Base-by-base conservation (phyloP, 768 basidiomycete species). In the Tulasnella sp. region DNA sequence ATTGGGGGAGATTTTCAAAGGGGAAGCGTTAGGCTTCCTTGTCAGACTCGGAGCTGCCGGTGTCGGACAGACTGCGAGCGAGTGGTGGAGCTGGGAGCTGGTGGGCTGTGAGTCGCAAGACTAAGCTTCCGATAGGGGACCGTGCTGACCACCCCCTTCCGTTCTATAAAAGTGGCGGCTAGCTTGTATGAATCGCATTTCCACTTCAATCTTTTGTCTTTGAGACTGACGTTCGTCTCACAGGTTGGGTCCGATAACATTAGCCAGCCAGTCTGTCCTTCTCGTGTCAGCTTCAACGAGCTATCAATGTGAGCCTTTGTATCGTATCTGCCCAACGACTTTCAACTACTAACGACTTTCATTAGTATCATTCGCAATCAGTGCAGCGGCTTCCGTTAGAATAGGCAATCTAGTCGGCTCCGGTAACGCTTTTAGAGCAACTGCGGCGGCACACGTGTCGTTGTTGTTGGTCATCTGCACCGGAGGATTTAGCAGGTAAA, bases 71-170 rank as follows among this genome's bases (percentile, higher is more conserved):
- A 47, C 66, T 5, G 73, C 74, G n/a, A 36, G 16, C 3, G 96
- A 97, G 80, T 98, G 95, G 96, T 98, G 95, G 94, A 89, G 90
- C 42, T 96, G 96, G 96, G 95, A 97, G 80, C 84, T 94, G 6
- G 80, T 91, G 37, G 89, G 88, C 29, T 80, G 79, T 84, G 67
- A 77, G 83, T 82, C 17, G 34, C n/a, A 9, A 36, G 69, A 8
- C 17, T 14, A 16, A 6, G 19, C 26, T 22, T n/a, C 47, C 12
- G 12, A 22, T 34, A 32, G 69, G 22, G 59, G 34, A 22, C 26
- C 32, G 36, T 69, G n/a, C 36, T 72, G 29, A 52, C 59, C n/a
- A 19, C 59, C 9, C 16, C 32, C 22, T 72, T 39, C 74, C 26
- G 16, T 12, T 16, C 22, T 39, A 59, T 29, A 11, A 12, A 40